Conservation (phyloP, 2,329 filamentous ascomycete species). For the Cadophora sp. region DNA sequence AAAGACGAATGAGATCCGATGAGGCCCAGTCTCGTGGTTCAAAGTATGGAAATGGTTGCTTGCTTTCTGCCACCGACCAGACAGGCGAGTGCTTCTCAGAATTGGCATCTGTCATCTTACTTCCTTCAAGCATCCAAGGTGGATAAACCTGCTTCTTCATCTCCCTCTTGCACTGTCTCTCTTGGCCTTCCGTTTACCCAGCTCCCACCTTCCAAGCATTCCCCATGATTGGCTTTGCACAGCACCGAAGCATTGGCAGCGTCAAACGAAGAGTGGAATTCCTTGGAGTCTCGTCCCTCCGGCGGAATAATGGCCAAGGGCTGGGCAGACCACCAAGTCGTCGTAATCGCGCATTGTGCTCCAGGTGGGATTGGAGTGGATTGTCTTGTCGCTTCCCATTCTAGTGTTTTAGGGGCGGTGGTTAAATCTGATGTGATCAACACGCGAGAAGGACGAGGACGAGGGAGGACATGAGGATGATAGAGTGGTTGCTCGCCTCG, state of each 20-base stretch:
- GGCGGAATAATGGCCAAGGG: constrained; percentile 24
- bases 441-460: not conserved
- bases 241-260: constrained; percentile 1
- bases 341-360: constrained; percentile 9
- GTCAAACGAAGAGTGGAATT: constrained; percentile 21
- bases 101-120: constrained; percentile 17
- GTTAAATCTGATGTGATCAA: constrained; percentile 8
- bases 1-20: not conserved
- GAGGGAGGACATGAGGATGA: not conserved
- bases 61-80: constrained; percentile 6
- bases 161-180: not conserved
- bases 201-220: not conserved
- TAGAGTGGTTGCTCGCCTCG: not conserved
- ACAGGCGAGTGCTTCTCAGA: constrained; percentile 2
- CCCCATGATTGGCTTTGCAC: constrained; percentile 6
- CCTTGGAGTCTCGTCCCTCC: constrained; percentile 21
- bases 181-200: constrained; percentile 2
- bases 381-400: not conserved
- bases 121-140: not conserved
- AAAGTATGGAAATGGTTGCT: not conserved
- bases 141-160: constrained; percentile 3
- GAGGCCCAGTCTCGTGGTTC: not conserved
- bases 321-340: constrained; percentile 14
- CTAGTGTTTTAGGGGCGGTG: not conserved
- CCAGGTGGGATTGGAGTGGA: constrained; percentile 1